A percentile compares a stretch with the other conserved stretches of the same genome.
These are phyloP conservation scores for Alternaria sp. DNA, from an alignment of 2,329 filamentous ascomycete species.

Conservation along the genomic window DNA sequence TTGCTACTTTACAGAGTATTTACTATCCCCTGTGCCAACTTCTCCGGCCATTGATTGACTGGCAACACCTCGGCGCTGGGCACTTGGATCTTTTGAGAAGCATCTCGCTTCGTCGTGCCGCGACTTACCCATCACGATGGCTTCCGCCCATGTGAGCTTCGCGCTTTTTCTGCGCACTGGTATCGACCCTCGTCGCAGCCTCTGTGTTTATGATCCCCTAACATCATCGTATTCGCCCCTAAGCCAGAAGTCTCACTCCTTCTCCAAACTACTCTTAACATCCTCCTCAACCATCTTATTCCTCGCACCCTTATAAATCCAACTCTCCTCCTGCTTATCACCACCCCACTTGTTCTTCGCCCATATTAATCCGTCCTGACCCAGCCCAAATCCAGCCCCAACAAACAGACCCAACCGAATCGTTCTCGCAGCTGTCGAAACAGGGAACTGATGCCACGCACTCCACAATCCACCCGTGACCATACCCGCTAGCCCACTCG, in stretches of 20 bases:
- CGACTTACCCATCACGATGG: background rate
- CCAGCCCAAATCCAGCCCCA: slow-evolving; percentile 78
- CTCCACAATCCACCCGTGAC: slow-evolving; percentile 88
- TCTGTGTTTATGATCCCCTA: no score
- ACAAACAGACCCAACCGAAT: slow-evolving; percentile 80
- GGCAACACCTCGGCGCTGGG: background rate
- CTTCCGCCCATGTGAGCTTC: background rate
- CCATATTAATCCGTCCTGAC: slow-evolving; percentile 76
- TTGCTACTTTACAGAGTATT: no score
- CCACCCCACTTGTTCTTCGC: slow-evolving; percentile 71
- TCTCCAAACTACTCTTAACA: slow-evolving; percentile 9
- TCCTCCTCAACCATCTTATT: slow-evolving; percentile 36
- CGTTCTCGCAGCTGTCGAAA: slow-evolving; percentile 66
- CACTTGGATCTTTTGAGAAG: background rate
- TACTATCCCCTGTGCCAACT: no score
- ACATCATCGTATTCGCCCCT: no score
- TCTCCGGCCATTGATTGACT: no score
- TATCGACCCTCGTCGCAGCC: no score
- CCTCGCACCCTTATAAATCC: slow-evolving; percentile 51
- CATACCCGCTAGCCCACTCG: slow-evolving; percentile 81
- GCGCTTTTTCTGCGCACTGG: background rate
- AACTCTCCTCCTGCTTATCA: slow-evolving; percentile 52
- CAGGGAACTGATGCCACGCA: slow-evolving; percentile 79
- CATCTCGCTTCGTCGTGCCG: no score
- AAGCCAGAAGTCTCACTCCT: background rate